A percentile compares a stretch with the other conserved stretches of the same genome.
Conservation (phyloP, 73 alveolate species). For the Breviolum minutum region DNA sequence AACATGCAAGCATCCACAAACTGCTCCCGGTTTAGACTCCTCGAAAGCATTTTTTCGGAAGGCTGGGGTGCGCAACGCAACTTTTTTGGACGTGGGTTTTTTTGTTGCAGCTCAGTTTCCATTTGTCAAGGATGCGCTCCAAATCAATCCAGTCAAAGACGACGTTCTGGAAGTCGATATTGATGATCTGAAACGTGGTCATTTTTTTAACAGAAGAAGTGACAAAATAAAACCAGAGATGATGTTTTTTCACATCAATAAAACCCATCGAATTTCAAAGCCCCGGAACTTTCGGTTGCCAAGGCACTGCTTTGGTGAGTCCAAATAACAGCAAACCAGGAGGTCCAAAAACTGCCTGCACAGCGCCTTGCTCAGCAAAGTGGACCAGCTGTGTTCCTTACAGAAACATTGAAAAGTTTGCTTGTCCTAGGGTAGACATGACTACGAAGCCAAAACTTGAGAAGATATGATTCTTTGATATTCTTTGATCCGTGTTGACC, state of each 20-base stretch:
- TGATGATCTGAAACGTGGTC: slow-evolving; percentile 56
- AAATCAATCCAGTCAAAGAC: slow-evolving; percentile 86
- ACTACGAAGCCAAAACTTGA: too few species aligned
- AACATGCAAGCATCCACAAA: slow-evolving; percentile 94
- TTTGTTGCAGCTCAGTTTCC: not conserved
- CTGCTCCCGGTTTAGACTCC: slow-evolving; percentile 85
- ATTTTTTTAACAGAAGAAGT: too few species aligned
- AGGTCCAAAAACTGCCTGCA: slow-evolving; percentile 77
- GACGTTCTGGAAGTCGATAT: slow-evolving; percentile 59
- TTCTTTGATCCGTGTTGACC: too few species aligned
- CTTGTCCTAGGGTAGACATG: too few species aligned
- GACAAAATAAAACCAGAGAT: not conserved
- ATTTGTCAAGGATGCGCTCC: slow-evolving; percentile 70
- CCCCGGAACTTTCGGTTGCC: not conserved
- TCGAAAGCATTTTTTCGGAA: not conserved
- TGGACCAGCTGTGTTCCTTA: slow-evolving; percentile 79
- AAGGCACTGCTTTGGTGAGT: slow-evolving; percentile 53
- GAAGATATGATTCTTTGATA: too few species aligned
- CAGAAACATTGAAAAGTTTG: too few species aligned
- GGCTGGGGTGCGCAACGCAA: not conserved
- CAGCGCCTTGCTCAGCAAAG: slow-evolving; percentile 68
- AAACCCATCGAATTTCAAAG: not conserved
- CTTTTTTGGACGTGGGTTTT: too few species aligned
- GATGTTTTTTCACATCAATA: not conserved
- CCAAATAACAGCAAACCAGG: slow-evolving; percentile 80